Evolutionary conservation across 1,139 yeast species (phyloP), one percentile per base, ranked within the genome.

Genomic region (Hansenula anomala): DNA sequence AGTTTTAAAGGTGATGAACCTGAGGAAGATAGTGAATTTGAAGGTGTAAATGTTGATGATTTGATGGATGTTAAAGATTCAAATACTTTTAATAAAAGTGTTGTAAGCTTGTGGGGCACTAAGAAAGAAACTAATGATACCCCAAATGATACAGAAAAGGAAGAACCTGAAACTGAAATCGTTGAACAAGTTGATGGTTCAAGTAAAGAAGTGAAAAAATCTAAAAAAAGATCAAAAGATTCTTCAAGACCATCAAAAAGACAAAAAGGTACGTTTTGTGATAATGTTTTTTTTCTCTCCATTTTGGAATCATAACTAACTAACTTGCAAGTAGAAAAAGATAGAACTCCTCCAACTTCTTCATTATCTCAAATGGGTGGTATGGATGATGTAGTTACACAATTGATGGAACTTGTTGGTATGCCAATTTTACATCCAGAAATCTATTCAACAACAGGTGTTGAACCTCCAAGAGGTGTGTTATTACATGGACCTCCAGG

Each of bases 401-500:
- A 90, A 58, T 70, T 92, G 14, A 78, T 88, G 80, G 97, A 92
- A 59, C 69, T 89, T 33, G 82, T 94, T 3, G 96, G 95, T 2
- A 72, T 92, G 65, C 98, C 98, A 0, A 79, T 92, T 28, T 66
- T 86, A 30, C 98, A 92, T 56, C 97, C 97, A 0, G 98, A 92
- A 60, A 86, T 92, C 2, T 92, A 88, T 56, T 51, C 69, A 15
- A 74, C 90, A 10, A 85, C 96, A 0, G 97, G 98, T 19, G 90
- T 92, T 5, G 96, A 89, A 50, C 96, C 97, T 13, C 96, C 98
- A n/a, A 71, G 97, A 34, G 98, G 98, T 44, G 96, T 92, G 2
- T 61, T 92, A 23, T 65, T 92, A 24, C 96, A 90, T 60, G 99
- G 99, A 0, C 98, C 99, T 0, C 98, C 98, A 1, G 99, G 99